Evolutionary conservation across 2,329 filamentous ascomycete genomes (phyloP).

Genomic region (Cercospora berteroae): DNA sequence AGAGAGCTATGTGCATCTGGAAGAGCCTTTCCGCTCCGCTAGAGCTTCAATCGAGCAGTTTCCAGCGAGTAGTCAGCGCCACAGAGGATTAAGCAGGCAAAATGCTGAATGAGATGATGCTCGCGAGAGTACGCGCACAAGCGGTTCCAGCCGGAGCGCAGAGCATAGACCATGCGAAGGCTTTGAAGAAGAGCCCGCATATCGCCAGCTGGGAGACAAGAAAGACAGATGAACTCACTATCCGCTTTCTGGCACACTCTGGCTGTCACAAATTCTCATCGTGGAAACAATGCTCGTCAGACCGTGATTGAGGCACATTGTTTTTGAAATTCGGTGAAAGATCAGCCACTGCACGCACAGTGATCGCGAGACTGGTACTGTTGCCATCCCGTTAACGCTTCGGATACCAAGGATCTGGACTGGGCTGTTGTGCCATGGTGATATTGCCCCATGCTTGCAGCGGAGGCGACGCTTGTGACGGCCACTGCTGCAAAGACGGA

Average conservation of each 20-base stretch:
- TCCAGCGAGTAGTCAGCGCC: not conserved
- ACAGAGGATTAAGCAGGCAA: not conserved
- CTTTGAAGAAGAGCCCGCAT: not conserved
- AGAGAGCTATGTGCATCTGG: not conserved
- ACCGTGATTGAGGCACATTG: not conserved
- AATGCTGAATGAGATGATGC: not conserved
- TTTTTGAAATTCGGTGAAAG: not conserved
- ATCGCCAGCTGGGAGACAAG: not conserved
- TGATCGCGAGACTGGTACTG: not conserved
- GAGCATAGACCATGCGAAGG: not conserved
- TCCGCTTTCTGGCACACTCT: not conserved
- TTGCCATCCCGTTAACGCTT: slow-evolving; percentile 13
- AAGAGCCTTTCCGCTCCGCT: not conserved
- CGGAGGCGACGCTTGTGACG: slow-evolving; percentile 5
- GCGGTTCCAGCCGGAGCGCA: not conserved
- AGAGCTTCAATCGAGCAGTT: not conserved
- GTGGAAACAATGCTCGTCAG: not conserved
- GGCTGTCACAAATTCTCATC: not conserved
- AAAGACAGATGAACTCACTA: not conserved
- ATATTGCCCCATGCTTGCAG: slow-evolving; percentile 17
- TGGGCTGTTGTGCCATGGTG: slow-evolving; percentile 19
- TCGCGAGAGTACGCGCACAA: not conserved
- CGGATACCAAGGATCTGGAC: slow-evolving; percentile 34
- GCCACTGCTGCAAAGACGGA: not conserved
- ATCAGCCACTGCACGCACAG: not conserved